These are phyloP conservation scores for Bjerkandera adusta DNA, from an alignment of 1,284 basidiomycete genomes.

Conservation along the genomic window DNA sequence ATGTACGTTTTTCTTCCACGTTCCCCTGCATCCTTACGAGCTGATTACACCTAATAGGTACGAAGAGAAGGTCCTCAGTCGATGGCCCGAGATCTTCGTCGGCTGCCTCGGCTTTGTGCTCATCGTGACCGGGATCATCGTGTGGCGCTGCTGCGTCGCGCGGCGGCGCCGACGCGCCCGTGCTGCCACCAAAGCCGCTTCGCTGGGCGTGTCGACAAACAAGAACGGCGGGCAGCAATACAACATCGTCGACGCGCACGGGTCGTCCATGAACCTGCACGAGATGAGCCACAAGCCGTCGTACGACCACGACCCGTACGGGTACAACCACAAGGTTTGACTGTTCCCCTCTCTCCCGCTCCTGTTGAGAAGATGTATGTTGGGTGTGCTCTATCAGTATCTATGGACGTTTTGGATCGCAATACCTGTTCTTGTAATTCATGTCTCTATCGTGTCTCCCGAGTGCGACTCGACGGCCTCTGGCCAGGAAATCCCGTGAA, in stretches of 20 bases:
- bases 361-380: no score
- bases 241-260: slow-evolving; percentile 9
- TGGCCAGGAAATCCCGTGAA: no score
- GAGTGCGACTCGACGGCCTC: no score
- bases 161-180: slow-evolving; percentile 24
- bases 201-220: slow-evolving; percentile 14
- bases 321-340: no score
- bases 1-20: slow-evolving; percentile 33
- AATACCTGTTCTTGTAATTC: no score
- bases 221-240: slow-evolving; percentile 1
- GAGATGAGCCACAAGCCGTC: slow-evolving; percentile 13
- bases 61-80: slow-evolving; percentile 66
- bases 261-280: slow-evolving; percentile 14
- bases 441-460: no score
- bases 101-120: slow-evolving; percentile 58
- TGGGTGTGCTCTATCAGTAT: no score
- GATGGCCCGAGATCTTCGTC: slow-evolving; percentile 73
- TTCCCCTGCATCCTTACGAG: no score
- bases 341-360: no score
- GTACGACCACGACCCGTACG: no score
- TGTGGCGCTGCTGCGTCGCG: slow-evolving; percentile 67
- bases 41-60: slow-evolving; percentile 22
- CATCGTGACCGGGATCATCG: slow-evolving; percentile 45
- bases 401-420: no score
- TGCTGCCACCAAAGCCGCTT: slow-evolving; percentile 17